These are phyloP conservation scores for Metarhizium rileyi DNA, from an alignment of 2,329 filamentous ascomycete genomes.

Conservation along the genomic window DNA sequence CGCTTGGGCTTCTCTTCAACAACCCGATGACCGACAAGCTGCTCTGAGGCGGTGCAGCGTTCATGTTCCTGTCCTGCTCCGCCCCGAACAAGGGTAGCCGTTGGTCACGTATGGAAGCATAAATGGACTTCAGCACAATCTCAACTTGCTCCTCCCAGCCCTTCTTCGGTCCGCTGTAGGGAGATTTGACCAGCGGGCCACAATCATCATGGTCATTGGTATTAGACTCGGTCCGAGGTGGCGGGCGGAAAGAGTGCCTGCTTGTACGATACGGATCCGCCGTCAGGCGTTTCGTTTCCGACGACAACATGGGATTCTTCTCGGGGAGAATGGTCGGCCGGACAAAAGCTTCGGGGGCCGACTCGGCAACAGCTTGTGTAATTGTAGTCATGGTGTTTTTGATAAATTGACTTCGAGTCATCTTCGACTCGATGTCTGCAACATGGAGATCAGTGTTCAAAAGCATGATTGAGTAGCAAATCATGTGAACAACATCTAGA, in stretches of 20 bases:
- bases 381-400: slow-evolving; percentile 95
- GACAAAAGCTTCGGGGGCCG: slow-evolving; percentile 57
- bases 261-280: slow-evolving; percentile 29
- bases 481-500: slow-evolving; percentile 82
- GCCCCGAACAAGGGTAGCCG: slow-evolving; percentile 79
- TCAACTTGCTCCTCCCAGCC: slow-evolving; percentile 88
- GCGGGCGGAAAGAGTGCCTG: slow-evolving; percentile 42
- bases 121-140: slow-evolving; percentile 83
- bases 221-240: slow-evolving; percentile 35
- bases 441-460: slow-evolving; percentile 94
- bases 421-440: slow-evolving; percentile 91
- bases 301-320: slow-evolving; percentile 22
- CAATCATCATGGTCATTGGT: slow-evolving; percentile 42
- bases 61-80: slow-evolving; percentile 33
- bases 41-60: slow-evolving; percentile 37
- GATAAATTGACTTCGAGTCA: slow-evolving; percentile 90
- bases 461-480: slow-evolving; percentile 90
- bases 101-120: slow-evolving; percentile 77
- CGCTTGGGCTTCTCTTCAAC: slow-evolving; percentile 79
- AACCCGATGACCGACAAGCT: slow-evolving; percentile 66
- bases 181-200: slow-evolving; percentile 67
- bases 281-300: slow-evolving; percentile 23
- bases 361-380: slow-evolving; percentile 62
- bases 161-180: slow-evolving; percentile 64
- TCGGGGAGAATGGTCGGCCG: slow-evolving; percentile 45